Conservation (phyloP, 352 stramenopile species). For the Thalassiosira gravida region DNA sequence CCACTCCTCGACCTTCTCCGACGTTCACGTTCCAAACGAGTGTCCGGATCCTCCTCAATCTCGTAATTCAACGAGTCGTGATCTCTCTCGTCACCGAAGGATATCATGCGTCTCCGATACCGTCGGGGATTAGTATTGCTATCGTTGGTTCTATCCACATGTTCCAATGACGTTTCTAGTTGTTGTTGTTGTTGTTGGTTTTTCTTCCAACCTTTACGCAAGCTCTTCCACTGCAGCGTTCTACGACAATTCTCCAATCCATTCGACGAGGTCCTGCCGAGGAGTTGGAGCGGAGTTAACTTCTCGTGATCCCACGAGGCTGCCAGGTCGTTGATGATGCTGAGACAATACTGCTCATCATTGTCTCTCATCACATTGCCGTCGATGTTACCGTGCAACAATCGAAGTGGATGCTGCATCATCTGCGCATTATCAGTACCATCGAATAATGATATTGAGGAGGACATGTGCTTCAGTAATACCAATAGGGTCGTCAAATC, state of each 20-base stretch:
- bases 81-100: constrained; percentile 51
- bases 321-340: constrained; percentile 46
- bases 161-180: not conserved
- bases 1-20: constrained; percentile 26
- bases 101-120: constrained; percentile 40
- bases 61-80: constrained; percentile 25
- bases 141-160: constrained; percentile 1
- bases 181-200: not conserved
- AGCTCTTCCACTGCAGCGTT: constrained; percentile 33
- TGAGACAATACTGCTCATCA: constrained; percentile 10
- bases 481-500: constrained; percentile 73
- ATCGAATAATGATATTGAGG: not conserved
- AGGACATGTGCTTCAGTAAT: constrained; percentile 64
- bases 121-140: constrained; percentile 3
- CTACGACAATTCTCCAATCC: constrained; percentile 47
- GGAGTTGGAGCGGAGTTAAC: constrained; percentile 68
- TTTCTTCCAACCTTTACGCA: constrained; percentile 32
- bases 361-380: constrained; percentile 9
- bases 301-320: constrained; percentile 54
- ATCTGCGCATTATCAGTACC: constrained; percentile 4
- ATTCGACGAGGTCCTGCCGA: constrained; percentile 43
- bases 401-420: constrained; percentile 23
- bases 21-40: not conserved
- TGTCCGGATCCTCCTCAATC: constrained; percentile 13
- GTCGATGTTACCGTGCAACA: constrained; percentile 34